Evolutionary conservation across 768 basidiomycete genomes (phyloP).

Genomic region (Trametes gibbosa): DNA sequence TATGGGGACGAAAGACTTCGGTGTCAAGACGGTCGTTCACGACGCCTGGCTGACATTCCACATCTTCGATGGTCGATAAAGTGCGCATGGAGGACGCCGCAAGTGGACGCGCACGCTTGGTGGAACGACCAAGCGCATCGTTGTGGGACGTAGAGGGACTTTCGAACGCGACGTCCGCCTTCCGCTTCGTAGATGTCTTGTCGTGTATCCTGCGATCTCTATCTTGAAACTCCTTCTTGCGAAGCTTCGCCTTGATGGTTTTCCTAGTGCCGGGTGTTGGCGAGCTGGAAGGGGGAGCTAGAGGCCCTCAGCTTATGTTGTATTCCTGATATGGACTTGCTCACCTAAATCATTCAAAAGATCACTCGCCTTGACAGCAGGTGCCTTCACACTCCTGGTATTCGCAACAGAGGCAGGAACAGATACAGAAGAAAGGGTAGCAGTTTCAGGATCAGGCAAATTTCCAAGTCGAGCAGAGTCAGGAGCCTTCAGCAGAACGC

Average conservation of each 20-base stretch:
- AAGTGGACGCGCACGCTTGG: neutral
- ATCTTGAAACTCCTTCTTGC: constrained; percentile 13
- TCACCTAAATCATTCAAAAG: constrained; percentile 2
- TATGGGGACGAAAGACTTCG: constrained; percentile 11
- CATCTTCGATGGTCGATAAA: neutral
- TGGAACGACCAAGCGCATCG: too few relatives aligned
- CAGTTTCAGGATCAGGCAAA: neutral
- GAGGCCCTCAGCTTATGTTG: neutral
- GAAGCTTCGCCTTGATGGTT: constrained; percentile 21
- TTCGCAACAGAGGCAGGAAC: neutral
- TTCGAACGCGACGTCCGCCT: neutral
- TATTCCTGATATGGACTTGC: neutral
- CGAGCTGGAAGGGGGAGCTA: constrained; percentile 10
- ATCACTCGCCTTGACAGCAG: neutral
- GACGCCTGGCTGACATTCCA: neutral
- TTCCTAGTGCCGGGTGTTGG: constrained; percentile 16
- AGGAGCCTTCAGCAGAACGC: neutral
- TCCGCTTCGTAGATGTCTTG: constrained; percentile 13
- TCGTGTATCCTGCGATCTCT: neutral
- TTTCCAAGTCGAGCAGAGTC: neutral
- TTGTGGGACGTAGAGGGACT: neutral
- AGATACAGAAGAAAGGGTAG: neutral
- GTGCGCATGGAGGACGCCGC: too few relatives aligned
- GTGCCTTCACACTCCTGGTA: neutral
- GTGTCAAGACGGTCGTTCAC: neutral